Base-by-base conservation (phyloP, 2,329 filamentous ascomycete species). In the Sporothrix curviconia region DNA sequence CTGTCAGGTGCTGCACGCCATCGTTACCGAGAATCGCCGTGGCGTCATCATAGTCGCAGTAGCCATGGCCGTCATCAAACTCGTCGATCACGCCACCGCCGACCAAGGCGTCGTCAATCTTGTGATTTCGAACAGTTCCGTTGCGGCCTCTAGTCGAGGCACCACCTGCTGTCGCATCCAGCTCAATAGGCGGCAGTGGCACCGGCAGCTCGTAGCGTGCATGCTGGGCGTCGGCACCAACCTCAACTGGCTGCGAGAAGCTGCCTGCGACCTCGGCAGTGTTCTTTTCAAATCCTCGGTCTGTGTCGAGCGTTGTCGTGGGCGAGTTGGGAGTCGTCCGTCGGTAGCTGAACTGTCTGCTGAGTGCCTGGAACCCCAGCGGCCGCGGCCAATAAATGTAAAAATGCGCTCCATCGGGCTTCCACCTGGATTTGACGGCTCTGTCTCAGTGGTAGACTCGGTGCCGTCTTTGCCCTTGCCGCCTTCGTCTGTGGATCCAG, bases 201-300 rank as follows among this genome's bases (percentile, higher is more conserved):
- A 72, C 78, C 1, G 79, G 72, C 64, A 82, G 65, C 63, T 82
- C 79, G 58, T 79, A 80, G 3, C 80, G 74, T 60, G 79, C 75
- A 39, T 78, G 76, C 51, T 74, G 72, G 2, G 71, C 66, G 52
- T 76, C 74, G 6, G 72, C 74, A 5, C 67, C 73, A 4, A 76
- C 71, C 61, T 72, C 75, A 58, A 66, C 66, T 64, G 46, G 72
- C 67, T 65, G 74, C 64, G 19, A 62, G 60, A 43, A 70, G 66
- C 69, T 62, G 57, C 66, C 61, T 50, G 64, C 46, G 12, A 66
- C 62, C 22, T 57, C 55, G 11, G 28, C 28, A 12, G 49, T 47
- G 15, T 22, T 24, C 46, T 51, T 57, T 28, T 52, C 46, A 8
- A 17, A 5, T 12, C 40, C 36, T 7, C 67, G 65, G 24, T 67